A percentile compares a stretch with the other conserved stretches of the same genome.
Evolutionary conservation across 2,329 filamentous ascomycete genomes (phyloP).

Genomic region (Oidium heveae): DNA sequence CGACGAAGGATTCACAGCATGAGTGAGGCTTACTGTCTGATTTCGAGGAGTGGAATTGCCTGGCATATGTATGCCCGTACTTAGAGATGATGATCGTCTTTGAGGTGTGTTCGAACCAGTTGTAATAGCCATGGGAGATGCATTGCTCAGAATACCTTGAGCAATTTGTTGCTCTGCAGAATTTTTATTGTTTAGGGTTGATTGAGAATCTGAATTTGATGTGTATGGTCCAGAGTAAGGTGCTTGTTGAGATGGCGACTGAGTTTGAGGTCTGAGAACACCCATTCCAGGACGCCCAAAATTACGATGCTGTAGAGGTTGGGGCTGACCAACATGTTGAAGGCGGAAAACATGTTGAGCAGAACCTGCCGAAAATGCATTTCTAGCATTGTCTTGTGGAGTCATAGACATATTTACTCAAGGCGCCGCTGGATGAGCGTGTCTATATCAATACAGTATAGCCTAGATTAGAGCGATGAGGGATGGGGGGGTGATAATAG

Average conservation of each 20-base stretch:
- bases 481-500: not conserved
- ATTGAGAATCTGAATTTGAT: slow-evolving; percentile 5
- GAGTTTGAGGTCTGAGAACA: slow-evolving; percentile 8
- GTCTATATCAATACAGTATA: not conserved
- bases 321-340: slow-evolving; percentile 5
- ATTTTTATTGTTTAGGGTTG: slow-evolving; percentile 8
- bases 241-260: slow-evolving; percentile 12
- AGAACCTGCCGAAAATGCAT: not conserved
- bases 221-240: slow-evolving; percentile 9
- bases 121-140: slow-evolving; percentile 3
- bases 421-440: not conserved
- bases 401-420: not conserved
- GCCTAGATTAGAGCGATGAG: not conserved
- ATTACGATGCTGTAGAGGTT: slow-evolving; percentile 7
- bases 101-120: slow-evolving; percentile 10
- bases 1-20: slow-evolving; percentile 10
- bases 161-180: slow-evolving; percentile 15
- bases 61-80: slow-evolving; percentile 12
- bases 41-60: slow-evolving; percentile 8
- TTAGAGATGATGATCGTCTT: slow-evolving; percentile 12
- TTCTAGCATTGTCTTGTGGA: not conserved
- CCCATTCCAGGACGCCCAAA: slow-evolving; percentile 8
- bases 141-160: slow-evolving; percentile 12
- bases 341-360: slow-evolving; percentile 9
- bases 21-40: slow-evolving; percentile 12